These are phyloP conservation scores for Wickerhamiella azyma DNA, from an alignment of 805 yeast species.

Conservation along the genomic window DNA sequence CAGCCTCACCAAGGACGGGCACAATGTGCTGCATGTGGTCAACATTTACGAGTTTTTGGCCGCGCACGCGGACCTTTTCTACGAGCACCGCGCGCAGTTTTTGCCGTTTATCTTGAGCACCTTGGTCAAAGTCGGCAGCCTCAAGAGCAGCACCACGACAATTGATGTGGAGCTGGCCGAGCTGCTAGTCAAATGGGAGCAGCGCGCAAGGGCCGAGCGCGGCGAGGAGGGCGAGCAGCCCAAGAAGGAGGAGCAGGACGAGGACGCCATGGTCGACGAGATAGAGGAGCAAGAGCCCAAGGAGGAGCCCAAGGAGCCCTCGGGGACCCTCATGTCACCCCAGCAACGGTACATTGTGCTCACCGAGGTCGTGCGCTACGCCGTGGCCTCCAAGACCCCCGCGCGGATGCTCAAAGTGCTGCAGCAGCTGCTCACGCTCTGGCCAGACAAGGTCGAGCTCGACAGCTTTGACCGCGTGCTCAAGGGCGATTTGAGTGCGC, in stretches of 20 bases:
- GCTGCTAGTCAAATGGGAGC: constrained; percentile 75
- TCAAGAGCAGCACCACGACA: constrained; percentile 73
- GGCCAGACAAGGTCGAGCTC: constrained; percentile 82
- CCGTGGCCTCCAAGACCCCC: not conserved
- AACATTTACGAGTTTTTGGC: constrained; percentile 82
- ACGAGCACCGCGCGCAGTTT: constrained; percentile 75
- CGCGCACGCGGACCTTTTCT: constrained; percentile 73
- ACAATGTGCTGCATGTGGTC: constrained; percentile 70
- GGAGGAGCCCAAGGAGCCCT: not conserved
- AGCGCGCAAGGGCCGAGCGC: constrained; percentile 23
- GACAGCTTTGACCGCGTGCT: constrained; percentile 80
- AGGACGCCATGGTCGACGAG: no score
- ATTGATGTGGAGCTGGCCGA: constrained; percentile 68
- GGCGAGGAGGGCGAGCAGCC: constrained; percentile 22
- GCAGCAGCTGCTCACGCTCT: constrained; percentile 50
- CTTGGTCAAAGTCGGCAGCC: constrained; percentile 74
- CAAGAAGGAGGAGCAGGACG: constrained; percentile 26
- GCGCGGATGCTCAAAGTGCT: constrained; percentile 64
- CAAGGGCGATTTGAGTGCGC: constrained; percentile 58
- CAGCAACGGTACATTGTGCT: not conserved
- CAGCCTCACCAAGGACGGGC: constrained; percentile 80
- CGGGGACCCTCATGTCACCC: not conserved
- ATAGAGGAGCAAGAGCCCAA: no score
- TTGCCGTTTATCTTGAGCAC: constrained; percentile 80
- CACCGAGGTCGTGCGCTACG: not conserved